These are phyloP conservation scores for Neofusicoccum laricinum DNA, from an alignment of 2,329 filamentous ascomycete genomes.

Conservation along the genomic window DNA sequence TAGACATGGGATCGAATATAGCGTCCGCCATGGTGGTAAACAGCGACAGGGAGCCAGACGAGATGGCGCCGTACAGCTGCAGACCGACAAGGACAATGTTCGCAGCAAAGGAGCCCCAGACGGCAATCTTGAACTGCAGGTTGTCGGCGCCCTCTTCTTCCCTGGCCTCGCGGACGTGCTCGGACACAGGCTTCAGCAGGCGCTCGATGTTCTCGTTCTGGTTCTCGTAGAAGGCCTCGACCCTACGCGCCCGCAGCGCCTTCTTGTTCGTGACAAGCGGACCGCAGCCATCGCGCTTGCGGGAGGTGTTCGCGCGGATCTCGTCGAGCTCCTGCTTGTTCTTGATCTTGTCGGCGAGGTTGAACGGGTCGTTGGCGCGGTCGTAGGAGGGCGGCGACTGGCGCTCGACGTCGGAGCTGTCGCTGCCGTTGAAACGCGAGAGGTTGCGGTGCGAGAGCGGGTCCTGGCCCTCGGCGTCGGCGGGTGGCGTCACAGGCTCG, in stretches of 20 bases:
- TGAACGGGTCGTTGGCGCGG: constrained; percentile 73
- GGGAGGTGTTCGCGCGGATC: constrained; percentile 77
- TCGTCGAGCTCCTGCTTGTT: constrained; percentile 69
- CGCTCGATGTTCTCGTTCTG: constrained; percentile 95
- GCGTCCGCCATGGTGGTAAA: constrained; percentile 98
- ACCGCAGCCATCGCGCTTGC: constrained; percentile 62
- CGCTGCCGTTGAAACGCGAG: constrained; percentile 26
- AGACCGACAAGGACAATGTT: constrained; percentile 76
- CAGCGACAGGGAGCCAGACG: constrained; percentile 86
- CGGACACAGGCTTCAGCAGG: constrained; percentile 87
- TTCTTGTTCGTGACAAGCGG: constrained; percentile 43
- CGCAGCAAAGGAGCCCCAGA: constrained; percentile 68
- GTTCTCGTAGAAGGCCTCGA: constrained; percentile 80
- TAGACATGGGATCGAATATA: constrained; percentile 88
- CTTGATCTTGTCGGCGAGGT: constrained; percentile 75
- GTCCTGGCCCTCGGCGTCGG: constrained; percentile 29
- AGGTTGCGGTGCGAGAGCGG: constrained; percentile 34
- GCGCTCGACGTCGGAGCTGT: constrained; percentile 42
- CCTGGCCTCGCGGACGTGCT: constrained; percentile 78
- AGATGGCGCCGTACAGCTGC: constrained; percentile 84
- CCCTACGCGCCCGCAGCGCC: constrained; percentile 49
- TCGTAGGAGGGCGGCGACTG: constrained; percentile 58
- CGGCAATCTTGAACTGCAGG: constrained; percentile 68
- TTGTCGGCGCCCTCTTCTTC: constrained; percentile 80
- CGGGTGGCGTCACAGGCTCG: constrained; percentile 29